Evolutionary conservation across 2,329 filamentous ascomycete species (phyloP).

Genomic region (Mariannaea elegans): DNA sequence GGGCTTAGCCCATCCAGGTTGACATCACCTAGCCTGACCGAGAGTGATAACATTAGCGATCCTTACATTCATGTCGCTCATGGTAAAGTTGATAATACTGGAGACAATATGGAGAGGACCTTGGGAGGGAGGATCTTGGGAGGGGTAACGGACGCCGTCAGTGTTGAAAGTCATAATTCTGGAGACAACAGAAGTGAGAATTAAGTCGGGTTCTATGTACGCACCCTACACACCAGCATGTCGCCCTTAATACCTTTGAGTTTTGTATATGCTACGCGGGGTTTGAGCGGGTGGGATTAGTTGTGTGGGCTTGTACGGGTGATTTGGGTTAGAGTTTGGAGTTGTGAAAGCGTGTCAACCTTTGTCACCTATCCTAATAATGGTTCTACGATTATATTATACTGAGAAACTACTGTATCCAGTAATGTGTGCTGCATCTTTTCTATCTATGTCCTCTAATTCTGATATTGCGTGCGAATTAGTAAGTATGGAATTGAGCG

Average conservation of each 20-base stretch:
- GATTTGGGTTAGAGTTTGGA: not conserved
- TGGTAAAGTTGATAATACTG: not conserved
- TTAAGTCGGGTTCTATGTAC: too few species aligned
- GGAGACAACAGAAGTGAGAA: too few species aligned
- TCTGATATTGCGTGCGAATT: too few species aligned
- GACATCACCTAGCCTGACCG: too few species aligned
- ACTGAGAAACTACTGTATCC: not conserved
- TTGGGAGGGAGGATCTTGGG: too few species aligned
- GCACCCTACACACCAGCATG: not conserved
- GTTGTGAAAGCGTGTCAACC: not conserved
- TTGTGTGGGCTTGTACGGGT: not conserved
- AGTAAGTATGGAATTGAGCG: too few species aligned
- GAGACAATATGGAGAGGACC: too few species aligned
- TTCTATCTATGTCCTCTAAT: too few species aligned
- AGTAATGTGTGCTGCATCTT: too few species aligned
- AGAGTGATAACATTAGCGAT: not conserved
- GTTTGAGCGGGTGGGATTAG: not conserved
- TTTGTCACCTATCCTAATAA: conserved; percentile 22
- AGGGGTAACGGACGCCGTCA: too few species aligned
- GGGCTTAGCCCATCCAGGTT: not conserved
- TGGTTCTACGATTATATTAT: conserved; percentile 13
- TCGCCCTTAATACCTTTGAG: not conserved
- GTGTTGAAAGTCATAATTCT: too few species aligned
- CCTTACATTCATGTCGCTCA: not conserved
- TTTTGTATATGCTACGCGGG: conserved; percentile 13